These are phyloP conservation scores for Perkinsus chesapeaki DNA, from an alignment of 169 alveolate species.

Conservation along the genomic window DNA sequence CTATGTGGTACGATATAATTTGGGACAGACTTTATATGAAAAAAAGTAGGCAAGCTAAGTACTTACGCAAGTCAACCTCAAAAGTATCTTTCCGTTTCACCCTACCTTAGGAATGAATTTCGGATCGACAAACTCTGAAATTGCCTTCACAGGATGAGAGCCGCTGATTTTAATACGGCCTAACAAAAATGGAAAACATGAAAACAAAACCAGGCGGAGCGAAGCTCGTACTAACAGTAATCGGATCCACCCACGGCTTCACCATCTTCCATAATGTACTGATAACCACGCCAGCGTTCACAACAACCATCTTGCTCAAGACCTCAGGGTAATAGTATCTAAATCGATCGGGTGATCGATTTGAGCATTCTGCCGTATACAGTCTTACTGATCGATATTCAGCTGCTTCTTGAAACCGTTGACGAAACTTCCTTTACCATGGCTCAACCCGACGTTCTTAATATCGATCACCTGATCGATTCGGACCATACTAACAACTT, in stretches of 20 bases:
- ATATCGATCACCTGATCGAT: neutral
- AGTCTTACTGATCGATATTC: neutral
- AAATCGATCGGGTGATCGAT: neutral
- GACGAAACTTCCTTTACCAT: neutral
- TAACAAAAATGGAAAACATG: neutral
- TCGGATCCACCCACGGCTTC: neutral
- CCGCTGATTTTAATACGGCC: neutral
- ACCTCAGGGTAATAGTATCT: neutral
- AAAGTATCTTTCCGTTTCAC: too few species aligned
- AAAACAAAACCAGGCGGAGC: neutral
- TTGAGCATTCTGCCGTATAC: neutral
- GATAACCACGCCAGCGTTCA: neutral
- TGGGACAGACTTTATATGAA: too few species aligned
- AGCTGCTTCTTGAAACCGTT: neutral
- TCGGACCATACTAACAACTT: too few species aligned
- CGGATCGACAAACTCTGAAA: neutral
- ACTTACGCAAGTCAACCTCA: too few species aligned
- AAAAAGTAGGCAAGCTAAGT: too few species aligned
- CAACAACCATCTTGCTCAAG: neutral
- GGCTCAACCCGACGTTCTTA: neutral
- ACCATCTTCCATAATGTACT: neutral
- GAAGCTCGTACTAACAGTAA: neutral
- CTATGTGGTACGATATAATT: too few species aligned
- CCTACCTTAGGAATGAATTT: neutral
- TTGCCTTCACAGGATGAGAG: neutral